These are phyloP conservation scores for Trichoderma sp. DNA, from an alignment of 2,329 filamentous ascomycete species.

Conservation along the genomic window DNA sequence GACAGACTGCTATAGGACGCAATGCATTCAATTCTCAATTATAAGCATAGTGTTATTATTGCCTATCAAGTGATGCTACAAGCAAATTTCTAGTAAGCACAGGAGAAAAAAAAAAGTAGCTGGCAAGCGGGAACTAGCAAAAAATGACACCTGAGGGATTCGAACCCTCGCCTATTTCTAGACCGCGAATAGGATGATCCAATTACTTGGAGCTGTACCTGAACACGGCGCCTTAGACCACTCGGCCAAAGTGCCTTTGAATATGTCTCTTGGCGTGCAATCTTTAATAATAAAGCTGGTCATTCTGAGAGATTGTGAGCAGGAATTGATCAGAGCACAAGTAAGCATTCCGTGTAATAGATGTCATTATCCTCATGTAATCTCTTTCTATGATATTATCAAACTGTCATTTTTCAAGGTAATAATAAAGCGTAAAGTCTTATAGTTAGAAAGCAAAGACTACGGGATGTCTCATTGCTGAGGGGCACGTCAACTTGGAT, in stretches of 20 bases:
- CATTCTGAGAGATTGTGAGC: neutral
- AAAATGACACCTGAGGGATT: conserved; percentile 37
- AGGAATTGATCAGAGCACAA: neutral
- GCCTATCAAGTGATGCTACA: neutral
- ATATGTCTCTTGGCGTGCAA: neutral
- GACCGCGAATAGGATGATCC: conserved; percentile 30
- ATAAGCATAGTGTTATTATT: neutral
- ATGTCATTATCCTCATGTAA: neutral
- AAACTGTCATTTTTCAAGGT: neutral
- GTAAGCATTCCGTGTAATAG: neutral
- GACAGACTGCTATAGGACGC: neutral
- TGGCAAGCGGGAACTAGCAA: neutral
- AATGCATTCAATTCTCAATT: neutral
- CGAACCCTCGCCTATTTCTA: conserved; percentile 38
- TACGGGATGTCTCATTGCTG: neutral
- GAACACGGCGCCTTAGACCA: conserved; percentile 33
- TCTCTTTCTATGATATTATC: neutral
- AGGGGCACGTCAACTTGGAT: neutral
- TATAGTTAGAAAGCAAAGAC: neutral
- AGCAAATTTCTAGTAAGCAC: neutral
- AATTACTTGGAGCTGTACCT: conserved; percentile 15
- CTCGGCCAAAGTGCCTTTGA: conserved; percentile 34
- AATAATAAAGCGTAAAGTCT: neutral
- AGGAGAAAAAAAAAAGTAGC: neutral
- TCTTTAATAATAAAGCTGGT: neutral